phyloP scores from a whole-genome alignment of 176 grass and related monocot genomes.

The Paspalum notatum region DNA sequence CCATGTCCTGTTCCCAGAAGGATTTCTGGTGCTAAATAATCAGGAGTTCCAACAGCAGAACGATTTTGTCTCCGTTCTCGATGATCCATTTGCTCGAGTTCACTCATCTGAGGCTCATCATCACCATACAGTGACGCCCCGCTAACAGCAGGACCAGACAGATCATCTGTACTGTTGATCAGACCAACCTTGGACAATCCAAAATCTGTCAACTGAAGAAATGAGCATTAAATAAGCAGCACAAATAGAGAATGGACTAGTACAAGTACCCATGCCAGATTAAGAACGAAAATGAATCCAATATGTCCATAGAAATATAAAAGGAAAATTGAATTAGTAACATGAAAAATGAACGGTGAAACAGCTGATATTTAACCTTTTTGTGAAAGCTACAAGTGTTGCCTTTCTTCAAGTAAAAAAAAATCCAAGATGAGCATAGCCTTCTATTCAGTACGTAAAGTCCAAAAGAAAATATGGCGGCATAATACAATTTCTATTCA shows the following conservation, averaged over 20 bases:
- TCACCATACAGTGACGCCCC: slow-evolving; percentile 90
- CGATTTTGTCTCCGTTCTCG: slow-evolving; percentile 80
- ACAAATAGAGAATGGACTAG: slow-evolving; percentile 20
- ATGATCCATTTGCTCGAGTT: slow-evolving; percentile 79
- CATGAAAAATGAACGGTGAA: slow-evolving; percentile 17
- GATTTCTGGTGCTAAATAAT: slow-evolving; percentile 99
- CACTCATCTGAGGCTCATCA: slow-evolving; percentile 81
- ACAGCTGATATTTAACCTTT: not conserved
- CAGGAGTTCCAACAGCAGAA: slow-evolving; percentile 97
- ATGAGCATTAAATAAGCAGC: slow-evolving; percentile 46
- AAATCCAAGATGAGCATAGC: not conserved
- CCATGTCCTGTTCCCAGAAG: slow-evolving; percentile 98
- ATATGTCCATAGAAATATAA: not conserved
- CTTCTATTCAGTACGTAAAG: not conserved
- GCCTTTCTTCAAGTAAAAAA: slow-evolving; percentile 17
- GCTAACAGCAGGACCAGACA: slow-evolving; percentile 89
- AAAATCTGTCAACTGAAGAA: slow-evolving; percentile 98
- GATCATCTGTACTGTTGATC: slow-evolving; percentile 97
- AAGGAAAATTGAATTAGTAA: slow-evolving; percentile 20
- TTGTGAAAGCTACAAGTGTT: not conserved
- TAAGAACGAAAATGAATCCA: slow-evolving; percentile 13
- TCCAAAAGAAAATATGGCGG: not conserved
- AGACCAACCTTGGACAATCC: slow-evolving; percentile 98
- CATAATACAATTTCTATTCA: slow-evolving; percentile 21
- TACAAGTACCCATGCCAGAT: not conserved